phyloP scores from a whole-genome alignment of 805 yeast species.

The Metschnikowia gelsemii region DNA sequence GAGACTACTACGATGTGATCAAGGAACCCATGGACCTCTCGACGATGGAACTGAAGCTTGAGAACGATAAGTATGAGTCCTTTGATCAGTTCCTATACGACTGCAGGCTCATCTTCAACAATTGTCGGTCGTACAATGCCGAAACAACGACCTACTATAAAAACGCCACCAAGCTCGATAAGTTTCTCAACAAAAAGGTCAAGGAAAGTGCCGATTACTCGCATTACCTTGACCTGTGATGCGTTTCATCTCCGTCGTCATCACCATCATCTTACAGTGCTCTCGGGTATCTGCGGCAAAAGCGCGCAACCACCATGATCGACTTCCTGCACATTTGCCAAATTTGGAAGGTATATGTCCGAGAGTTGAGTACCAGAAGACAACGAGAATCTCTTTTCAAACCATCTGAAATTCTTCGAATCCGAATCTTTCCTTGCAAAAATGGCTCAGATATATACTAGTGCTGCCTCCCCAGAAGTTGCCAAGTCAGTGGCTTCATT shows the following conservation, averaged over 20 bases:
- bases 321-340: conserved; percentile 7
- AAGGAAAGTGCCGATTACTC: conserved; percentile 92
- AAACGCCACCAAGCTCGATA: conserved; percentile 91
- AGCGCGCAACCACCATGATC: no score
- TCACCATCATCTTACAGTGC: no score
- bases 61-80: conserved; percentile 84
- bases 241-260: no score
- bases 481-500: conserved; percentile 66
- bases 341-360: not conserved
- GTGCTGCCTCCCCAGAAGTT: conserved; percentile 55
- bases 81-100: conserved; percentile 93
- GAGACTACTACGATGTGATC: conserved; percentile 93
- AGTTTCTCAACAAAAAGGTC: conserved; percentile 76
- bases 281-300: no score
- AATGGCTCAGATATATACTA: conserved; percentile 40
- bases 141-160: conserved; percentile 94
- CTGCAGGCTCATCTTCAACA: conserved; percentile 78
- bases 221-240: conserved; percentile 57
- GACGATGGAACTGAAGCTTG: conserved; percentile 92
- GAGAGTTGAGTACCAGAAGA: not conserved
- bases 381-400: not conserved
- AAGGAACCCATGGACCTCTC: conserved; percentile 98
- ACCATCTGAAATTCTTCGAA: no score
- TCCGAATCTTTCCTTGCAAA: not conserved
- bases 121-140: conserved; percentile 89